A percentile compares a stretch with the other conserved stretches of the same genome.
These are phyloP conservation scores for Cordyceps fumosorosea DNA, from an alignment of 2,329 filamentous ascomycete genomes.

Conservation along the genomic window DNA sequence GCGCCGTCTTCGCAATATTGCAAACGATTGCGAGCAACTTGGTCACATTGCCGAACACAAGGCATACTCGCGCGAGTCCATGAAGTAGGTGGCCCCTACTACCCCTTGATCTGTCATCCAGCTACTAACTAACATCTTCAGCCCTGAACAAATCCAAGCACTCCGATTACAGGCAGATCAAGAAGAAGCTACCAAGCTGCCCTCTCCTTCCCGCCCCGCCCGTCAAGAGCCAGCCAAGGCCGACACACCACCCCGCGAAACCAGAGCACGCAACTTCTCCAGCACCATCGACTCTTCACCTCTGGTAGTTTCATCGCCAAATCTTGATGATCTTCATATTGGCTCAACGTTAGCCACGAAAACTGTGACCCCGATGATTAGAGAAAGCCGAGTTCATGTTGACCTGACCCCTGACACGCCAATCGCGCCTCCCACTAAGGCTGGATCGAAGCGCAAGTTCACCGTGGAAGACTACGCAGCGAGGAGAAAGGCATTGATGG, in stretches of 20 bases:
- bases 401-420: slow-evolving; percentile 13
- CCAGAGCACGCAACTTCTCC: slow-evolving; percentile 21
- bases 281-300: slow-evolving; percentile 19
- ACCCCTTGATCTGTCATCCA: not conserved
- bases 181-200: slow-evolving; percentile 57
- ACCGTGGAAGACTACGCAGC: slow-evolving; percentile 47
- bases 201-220: slow-evolving; percentile 54
- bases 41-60: slow-evolving; percentile 63
- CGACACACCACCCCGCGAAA: slow-evolving; percentile 27
- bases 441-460: slow-evolving; percentile 52
- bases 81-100: slow-evolving; percentile 48
- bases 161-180: slow-evolving; percentile 42
- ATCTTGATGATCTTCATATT: slow-evolving; percentile 16
- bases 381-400: slow-evolving; percentile 7
- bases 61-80: slow-evolving; percentile 57
- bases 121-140: slow-evolving; percentile 30
- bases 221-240: slow-evolving; percentile 50
- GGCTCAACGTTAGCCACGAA: slow-evolving; percentile 23
- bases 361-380: slow-evolving; percentile 15
- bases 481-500: slow-evolving; percentile 19
- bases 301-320: slow-evolving; percentile 25
- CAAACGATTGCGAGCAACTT: slow-evolving; percentile 45
- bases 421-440: slow-evolving; percentile 29
- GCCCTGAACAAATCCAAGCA: slow-evolving; percentile 57
- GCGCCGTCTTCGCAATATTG: slow-evolving; percentile 50